Percentiles rank a stretch among this genome's conserved stretches.
These are phyloP conservation scores for Klebsormidium nitens DNA, from an alignment of 139 green algal species.

Conservation along the genomic window DNA sequence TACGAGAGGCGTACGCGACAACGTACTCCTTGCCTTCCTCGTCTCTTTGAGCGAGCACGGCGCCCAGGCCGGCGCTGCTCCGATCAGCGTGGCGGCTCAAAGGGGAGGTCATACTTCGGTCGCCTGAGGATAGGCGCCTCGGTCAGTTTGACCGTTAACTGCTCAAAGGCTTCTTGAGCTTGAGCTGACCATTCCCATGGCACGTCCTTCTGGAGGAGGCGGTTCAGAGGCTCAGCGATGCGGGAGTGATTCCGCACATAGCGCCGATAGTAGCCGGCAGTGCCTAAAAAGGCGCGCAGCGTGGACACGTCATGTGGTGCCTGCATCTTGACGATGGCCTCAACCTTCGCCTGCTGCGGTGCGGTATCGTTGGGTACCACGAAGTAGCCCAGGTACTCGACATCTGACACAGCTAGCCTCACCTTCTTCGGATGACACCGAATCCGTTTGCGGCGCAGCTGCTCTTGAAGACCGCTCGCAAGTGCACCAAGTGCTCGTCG, in stretches of 20 bases:
- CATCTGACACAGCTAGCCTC: background rate
- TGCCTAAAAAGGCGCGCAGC: slow-evolving; percentile 2
- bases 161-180: background rate
- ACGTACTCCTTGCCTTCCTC: slow-evolving; percentile 7
- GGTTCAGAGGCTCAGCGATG: background rate
- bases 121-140: background rate
- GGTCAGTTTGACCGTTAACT: background rate
- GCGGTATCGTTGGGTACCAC: background rate
- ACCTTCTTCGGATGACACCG: background rate
- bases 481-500: slow-evolving; percentile 6
- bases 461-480: background rate
- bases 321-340: background rate
- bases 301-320: background rate
- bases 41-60: background rate
- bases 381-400: slow-evolving; percentile 1
- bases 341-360: slow-evolving; percentile 1
- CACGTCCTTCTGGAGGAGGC: slow-evolving; percentile 2
- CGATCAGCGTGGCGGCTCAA: slow-evolving; percentile 3
- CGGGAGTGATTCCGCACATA: background rate
- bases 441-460: background rate
- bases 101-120: background rate
- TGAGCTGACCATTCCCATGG: background rate
- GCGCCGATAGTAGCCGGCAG: background rate
- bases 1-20: no score
- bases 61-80: background rate